Evolutionary conservation across 805 yeast species (phyloP).

Genomic region (Suhomyces prunicola): DNA sequence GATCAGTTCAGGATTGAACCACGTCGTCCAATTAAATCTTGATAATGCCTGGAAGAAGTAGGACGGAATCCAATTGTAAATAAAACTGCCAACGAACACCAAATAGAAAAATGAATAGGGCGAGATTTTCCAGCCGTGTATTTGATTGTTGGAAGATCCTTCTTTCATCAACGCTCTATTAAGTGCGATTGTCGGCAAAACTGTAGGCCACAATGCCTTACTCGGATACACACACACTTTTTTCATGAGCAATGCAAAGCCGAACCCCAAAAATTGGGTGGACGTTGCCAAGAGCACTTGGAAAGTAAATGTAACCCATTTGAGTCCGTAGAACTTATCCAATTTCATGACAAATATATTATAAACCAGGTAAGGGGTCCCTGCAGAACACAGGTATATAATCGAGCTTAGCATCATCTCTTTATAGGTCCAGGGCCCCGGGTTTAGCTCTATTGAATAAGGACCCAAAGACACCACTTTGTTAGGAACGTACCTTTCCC

Average conservation of each 20-base stretch:
- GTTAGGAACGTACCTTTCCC: conserved; percentile 32
- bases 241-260: conserved; percentile 64
- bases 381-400: conserved; percentile 41
- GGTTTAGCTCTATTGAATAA: conserved; percentile 27
- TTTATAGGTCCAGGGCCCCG: conserved; percentile 43
- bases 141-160: conserved; percentile 18
- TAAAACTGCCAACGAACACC: conserved; percentile 30
- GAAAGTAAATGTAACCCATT: conserved; percentile 49
- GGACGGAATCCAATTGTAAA: conserved; percentile 43
- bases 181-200: conserved; percentile 41
- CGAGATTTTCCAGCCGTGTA: conserved; percentile 42
- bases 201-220: conserved; percentile 44
- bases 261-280: conserved; percentile 63
- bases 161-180: conserved; percentile 39
- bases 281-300: conserved; percentile 51
- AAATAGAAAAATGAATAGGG: conserved; percentile 38
- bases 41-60: conserved; percentile 39
- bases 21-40: conserved; percentile 44
- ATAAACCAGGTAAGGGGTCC: conserved; percentile 41
- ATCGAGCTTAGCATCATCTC: conserved; percentile 46
- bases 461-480: conserved; percentile 23
- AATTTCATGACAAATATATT: conserved; percentile 44
- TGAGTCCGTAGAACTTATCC: conserved; percentile 39
- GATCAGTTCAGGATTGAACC: conserved; percentile 39
- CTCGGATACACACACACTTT: conserved; percentile 47